These are phyloP conservation scores for Ziziphus jujuba DNA, from an alignment of 306 rosid species.

Conservation along the genomic window DNA sequence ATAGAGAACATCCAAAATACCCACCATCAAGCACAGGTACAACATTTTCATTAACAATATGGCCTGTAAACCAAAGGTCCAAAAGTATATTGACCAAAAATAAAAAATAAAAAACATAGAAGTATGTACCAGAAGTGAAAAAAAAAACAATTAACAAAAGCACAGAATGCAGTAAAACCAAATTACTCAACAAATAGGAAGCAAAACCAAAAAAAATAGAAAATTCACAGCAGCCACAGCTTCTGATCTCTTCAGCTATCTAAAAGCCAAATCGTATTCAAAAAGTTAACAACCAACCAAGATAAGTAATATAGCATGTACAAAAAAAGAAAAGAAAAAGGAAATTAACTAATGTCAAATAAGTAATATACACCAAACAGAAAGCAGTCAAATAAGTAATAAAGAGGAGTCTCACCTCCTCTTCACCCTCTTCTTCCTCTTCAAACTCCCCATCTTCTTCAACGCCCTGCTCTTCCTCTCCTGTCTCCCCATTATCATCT, in stretches of 20 bases:
- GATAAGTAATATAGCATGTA: not conserved
- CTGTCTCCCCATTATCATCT: constrained; percentile 85
- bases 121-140: no score
- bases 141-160: no score
- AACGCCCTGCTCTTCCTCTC: constrained; percentile 64
- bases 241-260: constrained; percentile 16
- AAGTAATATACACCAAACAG: not conserved
- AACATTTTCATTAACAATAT: no score
- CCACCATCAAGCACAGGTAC: no score
- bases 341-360: not conserved
- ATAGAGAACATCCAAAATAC: no score
- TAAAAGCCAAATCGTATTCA: constrained; percentile 7
- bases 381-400: not conserved
- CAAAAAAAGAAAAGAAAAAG: not conserved
- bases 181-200: constrained; percentile 14
- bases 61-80: no score
- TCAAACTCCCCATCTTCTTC: constrained; percentile 67
- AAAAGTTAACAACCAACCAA: not conserved
- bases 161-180: not conserved
- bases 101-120: no score
- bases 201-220: not conserved
- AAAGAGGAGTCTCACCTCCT: constrained; percentile 68
- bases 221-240: not conserved
- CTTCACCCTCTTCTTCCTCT: constrained; percentile 62
- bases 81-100: no score